phyloP scores from a whole-genome alignment of 805 yeast species.

The Suhomyces kilbournensis region DNA sequence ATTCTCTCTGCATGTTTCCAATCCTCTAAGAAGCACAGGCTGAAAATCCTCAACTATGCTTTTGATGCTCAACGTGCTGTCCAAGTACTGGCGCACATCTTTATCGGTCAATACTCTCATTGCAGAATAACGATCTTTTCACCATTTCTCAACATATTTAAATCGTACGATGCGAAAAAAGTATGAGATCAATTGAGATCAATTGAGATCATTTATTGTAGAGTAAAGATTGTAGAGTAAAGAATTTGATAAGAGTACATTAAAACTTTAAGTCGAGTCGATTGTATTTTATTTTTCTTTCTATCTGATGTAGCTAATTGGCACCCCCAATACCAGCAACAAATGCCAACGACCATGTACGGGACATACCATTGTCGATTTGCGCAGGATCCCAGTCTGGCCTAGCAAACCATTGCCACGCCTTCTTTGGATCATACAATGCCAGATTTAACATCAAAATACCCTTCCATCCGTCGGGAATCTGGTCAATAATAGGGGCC shows the following conservation, averaged over 20 bases:
- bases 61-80: slow-evolving; percentile 20
- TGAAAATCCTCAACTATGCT: slow-evolving; percentile 34
- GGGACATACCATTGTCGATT: slow-evolving; percentile 82
- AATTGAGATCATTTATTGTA: no score
- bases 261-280: no score
- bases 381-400: slow-evolving; percentile 49
- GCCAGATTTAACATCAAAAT: slow-evolving; percentile 73
- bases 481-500: slow-evolving; percentile 39
- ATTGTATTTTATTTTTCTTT: no score
- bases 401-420: slow-evolving; percentile 46
- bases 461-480: slow-evolving; percentile 72
- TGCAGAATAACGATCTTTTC: background rate
- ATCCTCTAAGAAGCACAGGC: slow-evolving; percentile 31
- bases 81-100: slow-evolving; percentile 23
- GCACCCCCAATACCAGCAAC: slow-evolving; percentile 52
- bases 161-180: background rate
- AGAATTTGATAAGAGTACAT: no score
- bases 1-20: slow-evolving; percentile 40
- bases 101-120: slow-evolving; percentile 35
- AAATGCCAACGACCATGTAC: slow-evolving; percentile 82
- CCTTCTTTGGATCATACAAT: slow-evolving; percentile 57
- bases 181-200: no score
- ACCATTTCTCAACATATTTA: background rate
- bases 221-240: no score
- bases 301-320: no score